Evolutionary conservation across 768 basidiomycete genomes (phyloP), one percentile per base, ranked within the genome.

Genomic region (Lactarius akahatsu): DNA sequence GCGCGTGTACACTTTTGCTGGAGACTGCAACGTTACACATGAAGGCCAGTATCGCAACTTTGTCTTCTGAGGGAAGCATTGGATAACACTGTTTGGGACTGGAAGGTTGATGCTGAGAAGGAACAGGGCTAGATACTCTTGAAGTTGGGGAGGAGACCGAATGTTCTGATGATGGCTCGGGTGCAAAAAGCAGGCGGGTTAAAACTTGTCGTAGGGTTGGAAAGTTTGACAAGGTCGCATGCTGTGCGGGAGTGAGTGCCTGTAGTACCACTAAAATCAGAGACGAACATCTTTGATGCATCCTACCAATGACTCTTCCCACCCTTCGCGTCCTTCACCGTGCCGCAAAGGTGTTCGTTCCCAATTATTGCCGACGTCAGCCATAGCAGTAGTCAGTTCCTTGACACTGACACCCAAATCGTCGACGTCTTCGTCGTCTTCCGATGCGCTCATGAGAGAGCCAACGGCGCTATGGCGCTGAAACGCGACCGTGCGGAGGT

Each of bases 251-350:
- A 11, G 50, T 59, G 50, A 56, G 26, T 54, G 61, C 9, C 7
- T 57, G 58, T 23, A 57, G 58, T 23, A 57, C 54, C 57, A 36
- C 56, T 2, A 57, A 36, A n/a, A 20, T 23, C 1, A 50, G n/a
- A 45, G 18, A 86, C 94, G 70, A 72, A 96, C 95, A 76, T 96
- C 90, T 81, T 92, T 92, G 70, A 96, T 78, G 72, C 94, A 90
- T 52, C 93, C 94, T 38, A 95, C 80, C 26, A 97, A 81, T 18
- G 92, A 90, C 70, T 94, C 92, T 77, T 97, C 94, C 96, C 96
- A 98, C 15, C 91, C 90, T 71, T 87, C 84, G 54, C 94, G 85
- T 30, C 86, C 84, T 71, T 96, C 94, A 45, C 81, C 79, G 71
- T 85, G 83, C 50, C 89, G 83, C 68, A 93, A 77, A 32, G 90